Evolutionary conservation across 2,329 filamentous ascomycete species (phyloP).

Genomic region (Cryphonectria japonica): DNA sequence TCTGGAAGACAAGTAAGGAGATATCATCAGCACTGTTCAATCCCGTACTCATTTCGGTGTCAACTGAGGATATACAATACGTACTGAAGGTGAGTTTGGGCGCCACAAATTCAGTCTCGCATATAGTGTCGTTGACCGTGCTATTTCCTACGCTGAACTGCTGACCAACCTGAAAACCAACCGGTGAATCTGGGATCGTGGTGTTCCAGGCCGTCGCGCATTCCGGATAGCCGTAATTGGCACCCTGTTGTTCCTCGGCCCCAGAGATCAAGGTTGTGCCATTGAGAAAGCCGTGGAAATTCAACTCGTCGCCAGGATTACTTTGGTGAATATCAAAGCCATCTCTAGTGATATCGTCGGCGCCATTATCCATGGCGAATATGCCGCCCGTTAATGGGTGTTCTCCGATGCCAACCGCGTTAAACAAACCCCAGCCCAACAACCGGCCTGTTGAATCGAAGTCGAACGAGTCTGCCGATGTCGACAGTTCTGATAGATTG

Average conservation of each 20-base stretch:
- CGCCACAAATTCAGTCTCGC: constrained; percentile 46
- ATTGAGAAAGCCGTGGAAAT: constrained; percentile 63
- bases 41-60: neutral
- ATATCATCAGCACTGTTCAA: neutral
- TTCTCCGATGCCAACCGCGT: constrained; percentile 73
- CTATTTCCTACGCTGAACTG: constrained; percentile 50
- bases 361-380: constrained; percentile 71
- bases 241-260: constrained; percentile 33
- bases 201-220: constrained; percentile 70
- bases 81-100: constrained; percentile 56
- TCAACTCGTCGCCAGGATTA: constrained; percentile 76
- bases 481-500: constrained; percentile 37
- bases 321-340: constrained; percentile 66
- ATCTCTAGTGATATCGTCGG: constrained; percentile 63
- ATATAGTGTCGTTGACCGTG: constrained; percentile 48
- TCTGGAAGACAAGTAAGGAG: neutral
- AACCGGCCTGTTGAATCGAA: constrained; percentile 53
- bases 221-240: constrained; percentile 47
- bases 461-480: constrained; percentile 42
- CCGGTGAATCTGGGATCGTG: constrained; percentile 45
- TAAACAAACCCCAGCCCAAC: constrained; percentile 72
- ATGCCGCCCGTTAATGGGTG: constrained; percentile 57
- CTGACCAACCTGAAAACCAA: constrained; percentile 47
- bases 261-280: constrained; percentile 48
- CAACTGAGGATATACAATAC: neutral